A percentile compares a stretch with the other conserved stretches of the same genome.
These are phyloP conservation scores for Saprolegnia parasitica DNA, from an alignment of 352 stramenopile genomes.

Conservation along the genomic window DNA sequence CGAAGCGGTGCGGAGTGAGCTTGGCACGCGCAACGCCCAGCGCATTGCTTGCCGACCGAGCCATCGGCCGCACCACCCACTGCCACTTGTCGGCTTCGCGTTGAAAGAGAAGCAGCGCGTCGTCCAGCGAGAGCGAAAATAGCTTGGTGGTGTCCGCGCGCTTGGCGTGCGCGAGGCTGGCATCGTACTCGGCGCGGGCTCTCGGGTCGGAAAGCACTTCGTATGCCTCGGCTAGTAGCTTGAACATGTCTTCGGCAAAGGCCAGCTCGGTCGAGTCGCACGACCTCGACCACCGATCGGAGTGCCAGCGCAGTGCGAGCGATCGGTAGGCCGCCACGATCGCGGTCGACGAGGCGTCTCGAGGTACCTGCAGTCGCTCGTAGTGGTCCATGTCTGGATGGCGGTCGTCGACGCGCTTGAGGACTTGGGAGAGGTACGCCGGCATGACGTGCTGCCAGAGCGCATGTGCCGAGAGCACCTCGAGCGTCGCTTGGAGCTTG, in stretches of 20 bases:
- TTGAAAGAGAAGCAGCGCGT: constrained; percentile 74
- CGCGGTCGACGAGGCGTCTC: constrained; percentile 56
- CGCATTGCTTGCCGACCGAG: constrained; percentile 53
- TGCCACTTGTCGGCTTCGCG: constrained; percentile 54
- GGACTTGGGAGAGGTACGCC: constrained; percentile 67
- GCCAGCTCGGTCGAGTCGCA: constrained; percentile 52
- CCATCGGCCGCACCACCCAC: constrained; percentile 35
- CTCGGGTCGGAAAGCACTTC: constrained; percentile 68
- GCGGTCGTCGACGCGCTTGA: constrained; percentile 36
- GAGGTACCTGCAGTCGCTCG: constrained; percentile 62
- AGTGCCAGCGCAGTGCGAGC: constrained; percentile 82
- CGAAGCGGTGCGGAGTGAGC: constrained; percentile 40
- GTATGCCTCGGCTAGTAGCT: constrained; percentile 78
- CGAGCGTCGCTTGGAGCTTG: constrained; percentile 44
- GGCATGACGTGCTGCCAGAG: constrained; percentile 82
- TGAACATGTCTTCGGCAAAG: constrained; percentile 74
- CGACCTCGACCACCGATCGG: constrained; percentile 63
- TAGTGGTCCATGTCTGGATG: constrained; percentile 67
- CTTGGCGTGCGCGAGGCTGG: constrained; percentile 41
- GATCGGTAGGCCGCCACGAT: constrained; percentile 72
- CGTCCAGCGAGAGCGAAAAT: constrained; percentile 78
- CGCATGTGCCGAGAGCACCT: constrained; percentile 63
- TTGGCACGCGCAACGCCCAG: constrained; percentile 35
- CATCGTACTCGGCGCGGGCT: constrained; percentile 60
- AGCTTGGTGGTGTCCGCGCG: constrained; percentile 43